phyloP scores from a whole-genome alignment of 768 basidiomycete species.

The Suillus plorans region DNA sequence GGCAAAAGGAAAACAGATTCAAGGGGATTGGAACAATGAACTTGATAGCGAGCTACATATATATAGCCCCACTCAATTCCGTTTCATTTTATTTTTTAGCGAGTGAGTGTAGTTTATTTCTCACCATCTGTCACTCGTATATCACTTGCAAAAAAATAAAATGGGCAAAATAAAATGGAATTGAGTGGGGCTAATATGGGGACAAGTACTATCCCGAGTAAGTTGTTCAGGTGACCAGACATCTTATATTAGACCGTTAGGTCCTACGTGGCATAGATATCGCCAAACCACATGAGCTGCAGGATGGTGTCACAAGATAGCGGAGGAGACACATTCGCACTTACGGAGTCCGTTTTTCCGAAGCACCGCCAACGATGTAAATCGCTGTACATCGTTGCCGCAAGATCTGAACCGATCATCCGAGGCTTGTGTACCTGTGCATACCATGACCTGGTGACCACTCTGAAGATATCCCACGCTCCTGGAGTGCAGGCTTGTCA shows the following conservation, averaged over 20 bases:
- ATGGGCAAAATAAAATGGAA: too few species aligned
- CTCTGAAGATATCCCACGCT: slow-evolving; percentile 4
- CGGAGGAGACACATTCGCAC: background rate
- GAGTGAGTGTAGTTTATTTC: too few species aligned
- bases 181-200: too few species aligned
- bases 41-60: slow-evolving; percentile 1
- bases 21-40: background rate
- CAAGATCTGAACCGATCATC: background rate
- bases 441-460: background rate
- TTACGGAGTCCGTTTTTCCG: slow-evolving; percentile 3
- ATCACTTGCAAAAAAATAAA: too few species aligned
- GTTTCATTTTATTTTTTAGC: too few species aligned
- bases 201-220: background rate
- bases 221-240: slow-evolving; percentile 5
- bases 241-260: slow-evolving; percentile 1
- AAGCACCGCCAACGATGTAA: background rate
- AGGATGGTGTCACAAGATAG: slow-evolving; percentile 5
- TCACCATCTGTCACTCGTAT: too few species aligned
- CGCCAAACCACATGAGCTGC: background rate
- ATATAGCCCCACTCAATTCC: too few species aligned
- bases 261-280: background rate
- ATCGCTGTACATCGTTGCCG: background rate
- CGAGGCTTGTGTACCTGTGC: background rate
- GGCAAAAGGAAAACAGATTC: background rate
- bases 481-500: slow-evolving; percentile 2